Conservation (phyloP, 2,329 filamentous ascomycete species). For the Colletotrichum sp. region DNA sequence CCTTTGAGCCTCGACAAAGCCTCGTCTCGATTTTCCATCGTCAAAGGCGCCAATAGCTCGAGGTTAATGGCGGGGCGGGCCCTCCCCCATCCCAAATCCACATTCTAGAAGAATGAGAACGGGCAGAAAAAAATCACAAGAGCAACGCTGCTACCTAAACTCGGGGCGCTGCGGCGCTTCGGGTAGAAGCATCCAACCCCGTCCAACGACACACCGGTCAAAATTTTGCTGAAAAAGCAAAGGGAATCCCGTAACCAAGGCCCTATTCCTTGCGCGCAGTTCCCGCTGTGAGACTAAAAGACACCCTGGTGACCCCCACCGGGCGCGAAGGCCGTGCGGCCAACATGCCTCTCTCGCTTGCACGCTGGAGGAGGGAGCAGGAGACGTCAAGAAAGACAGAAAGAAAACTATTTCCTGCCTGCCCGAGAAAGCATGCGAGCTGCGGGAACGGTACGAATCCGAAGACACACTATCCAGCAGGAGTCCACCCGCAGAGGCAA, state of each 20-base stretch:
- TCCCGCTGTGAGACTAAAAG: background rate
- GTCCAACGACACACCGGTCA: background rate
- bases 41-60: background rate
- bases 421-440: background rate
- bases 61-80: background rate
- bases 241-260: background rate
- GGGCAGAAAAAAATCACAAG: background rate
- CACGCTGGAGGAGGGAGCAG: background rate
- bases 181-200: constrained; percentile 2
- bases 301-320: background rate
- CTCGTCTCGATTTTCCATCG: background rate
- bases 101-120: background rate
- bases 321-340: background rate
- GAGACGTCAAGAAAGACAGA: background rate
- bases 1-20: background rate
- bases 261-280: background rate
- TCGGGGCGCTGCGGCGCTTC: background rate
- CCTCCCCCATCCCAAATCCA: background rate
- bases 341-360: background rate
- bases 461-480: background rate
- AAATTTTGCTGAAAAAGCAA: background rate
- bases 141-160: background rate
- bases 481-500: background rate
- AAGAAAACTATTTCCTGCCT: background rate
- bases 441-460: background rate